Base-by-base conservation (phyloP, 192 early-diverging fungal species). In the Neocallimastix lanati region DNA sequence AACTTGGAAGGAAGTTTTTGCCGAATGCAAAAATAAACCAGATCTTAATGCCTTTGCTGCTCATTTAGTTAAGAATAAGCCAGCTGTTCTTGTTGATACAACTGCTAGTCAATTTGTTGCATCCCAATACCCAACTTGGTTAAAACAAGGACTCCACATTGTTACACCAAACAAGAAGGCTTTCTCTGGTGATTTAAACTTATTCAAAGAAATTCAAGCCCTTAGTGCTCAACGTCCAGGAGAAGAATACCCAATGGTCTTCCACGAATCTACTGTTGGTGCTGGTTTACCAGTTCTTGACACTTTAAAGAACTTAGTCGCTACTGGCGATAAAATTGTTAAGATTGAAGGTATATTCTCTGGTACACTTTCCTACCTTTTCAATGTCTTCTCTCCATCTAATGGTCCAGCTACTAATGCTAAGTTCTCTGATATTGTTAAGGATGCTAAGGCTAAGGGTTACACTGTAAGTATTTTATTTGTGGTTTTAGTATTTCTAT, bases 131-230 rank as follows among this genome's bases (percentile, higher is more conserved):
- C 96, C 96, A 30, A 78, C 82, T 29, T 97, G 94, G 93, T 85
- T 98, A 35, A 78, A 85, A 40, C 83, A 81, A 78, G 95, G 96
- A 29, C 83, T 97, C 76, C 92, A 93, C 82, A 84, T 99, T 21
- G 95, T 97, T 37, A 98, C 97, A 4, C 97, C 97, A 58, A 99
- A 99, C 92, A 99, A 99, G 87, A 97, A 97, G 88, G 96, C 84
- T 13, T 99, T 98, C 82, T 95, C 94, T 21, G 90, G 93, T 40
- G 83, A 90, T 37, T 50, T 91, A 29, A 80, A 79, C 16, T 85
- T 97, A 25, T 99, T 90, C 85, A 87, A 89, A 37, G 88, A 88
- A 78, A 97, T 98, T 82, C 84, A 87, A 80, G 82, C 87, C 36
- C 80, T 16, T 40, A 76, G 13, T 29, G 36, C 27, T 16, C 80